Percentiles rank a stretch among this genome's conserved stretches.
Conservation (phyloP, 225 moss, liverwort and hornwort genomes). For the Pseudoscleropodium purum region DNA sequence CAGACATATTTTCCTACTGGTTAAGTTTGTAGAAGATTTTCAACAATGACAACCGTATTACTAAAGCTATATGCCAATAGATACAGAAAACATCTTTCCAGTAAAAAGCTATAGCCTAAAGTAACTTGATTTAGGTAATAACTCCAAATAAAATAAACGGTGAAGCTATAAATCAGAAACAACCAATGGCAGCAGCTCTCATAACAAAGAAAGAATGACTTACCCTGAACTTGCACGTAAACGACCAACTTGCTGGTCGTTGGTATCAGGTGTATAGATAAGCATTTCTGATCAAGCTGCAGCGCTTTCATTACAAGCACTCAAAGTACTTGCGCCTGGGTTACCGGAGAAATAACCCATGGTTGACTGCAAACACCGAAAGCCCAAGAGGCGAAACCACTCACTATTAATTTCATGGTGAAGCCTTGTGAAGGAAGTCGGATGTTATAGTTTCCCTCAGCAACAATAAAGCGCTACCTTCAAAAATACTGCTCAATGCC, state of each 20-base stretch:
- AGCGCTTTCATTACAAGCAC: constrained; percentile 5
- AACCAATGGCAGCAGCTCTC: background rate
- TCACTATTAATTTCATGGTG: constrained; percentile 1
- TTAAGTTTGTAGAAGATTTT: background rate
- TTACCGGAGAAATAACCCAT: constrained; percentile 3
- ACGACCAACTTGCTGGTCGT: background rate
- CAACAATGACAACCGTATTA: background rate
- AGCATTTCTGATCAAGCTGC: constrained; percentile 1
- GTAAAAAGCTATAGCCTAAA: background rate
- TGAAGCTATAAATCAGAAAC: background rate
- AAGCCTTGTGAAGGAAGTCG: background rate
- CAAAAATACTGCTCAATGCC: constrained; percentile 13
- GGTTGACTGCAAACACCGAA: constrained; percentile 26
- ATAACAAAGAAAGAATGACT: background rate
- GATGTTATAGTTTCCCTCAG: constrained; percentile 2
- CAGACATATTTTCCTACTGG: background rate
- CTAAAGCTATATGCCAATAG: background rate
- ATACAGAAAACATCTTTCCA: background rate
- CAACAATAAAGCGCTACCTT: background rate
- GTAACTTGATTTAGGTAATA: background rate
- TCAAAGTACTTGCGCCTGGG: constrained; percentile 8
- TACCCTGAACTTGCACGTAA: constrained; percentile 13
- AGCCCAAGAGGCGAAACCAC: constrained; percentile 30
- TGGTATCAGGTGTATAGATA: background rate
- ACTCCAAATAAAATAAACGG: background rate